phyloP scores from a whole-genome alignment of 345 rosid genomes.

The thale cress (Arabidopsis thaliana) region DNA sequence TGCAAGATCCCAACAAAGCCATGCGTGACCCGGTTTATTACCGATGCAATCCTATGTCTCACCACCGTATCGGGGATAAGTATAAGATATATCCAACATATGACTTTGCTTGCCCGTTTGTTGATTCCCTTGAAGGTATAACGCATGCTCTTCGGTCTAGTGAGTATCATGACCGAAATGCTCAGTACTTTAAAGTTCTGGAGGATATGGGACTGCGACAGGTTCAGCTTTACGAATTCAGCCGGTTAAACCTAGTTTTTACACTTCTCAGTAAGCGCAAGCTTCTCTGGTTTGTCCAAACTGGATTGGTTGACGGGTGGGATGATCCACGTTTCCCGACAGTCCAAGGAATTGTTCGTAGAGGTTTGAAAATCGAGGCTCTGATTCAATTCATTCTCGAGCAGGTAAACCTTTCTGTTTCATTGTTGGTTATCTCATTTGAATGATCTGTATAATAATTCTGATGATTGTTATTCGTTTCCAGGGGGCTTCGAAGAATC shows the following conservation, averaged over 20 bases:
- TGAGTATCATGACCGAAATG: constrained; percentile 90
- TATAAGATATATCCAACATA: constrained; percentile 95
- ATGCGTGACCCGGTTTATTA: constrained; percentile 97
- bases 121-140: constrained; percentile 81
- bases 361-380: constrained; percentile 92
- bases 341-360: constrained; percentile 92
- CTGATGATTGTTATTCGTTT: constrained; percentile 12
- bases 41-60: constrained; percentile 89
- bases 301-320: constrained; percentile 91
- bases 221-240: constrained; percentile 83
- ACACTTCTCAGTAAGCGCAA: constrained; percentile 95
- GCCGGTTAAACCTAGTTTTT: constrained; percentile 84
- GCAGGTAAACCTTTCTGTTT: constrained; percentile 56
- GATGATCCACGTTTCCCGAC: constrained; percentile 99
- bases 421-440: neutral
- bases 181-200: constrained; percentile 81
- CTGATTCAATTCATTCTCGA: constrained; percentile 91
- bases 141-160: constrained; percentile 90
- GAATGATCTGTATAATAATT: neutral
- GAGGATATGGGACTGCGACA: constrained; percentile 78
- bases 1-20: constrained; percentile 96
- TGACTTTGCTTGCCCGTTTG: constrained; percentile 98
- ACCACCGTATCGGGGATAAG: constrained; percentile 85
- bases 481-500: constrained; percentile 93
- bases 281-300: constrained; percentile 94